phyloP scores from a whole-genome alignment of 352 stramenopile species.

The Globisporangium nagaii region DNA sequence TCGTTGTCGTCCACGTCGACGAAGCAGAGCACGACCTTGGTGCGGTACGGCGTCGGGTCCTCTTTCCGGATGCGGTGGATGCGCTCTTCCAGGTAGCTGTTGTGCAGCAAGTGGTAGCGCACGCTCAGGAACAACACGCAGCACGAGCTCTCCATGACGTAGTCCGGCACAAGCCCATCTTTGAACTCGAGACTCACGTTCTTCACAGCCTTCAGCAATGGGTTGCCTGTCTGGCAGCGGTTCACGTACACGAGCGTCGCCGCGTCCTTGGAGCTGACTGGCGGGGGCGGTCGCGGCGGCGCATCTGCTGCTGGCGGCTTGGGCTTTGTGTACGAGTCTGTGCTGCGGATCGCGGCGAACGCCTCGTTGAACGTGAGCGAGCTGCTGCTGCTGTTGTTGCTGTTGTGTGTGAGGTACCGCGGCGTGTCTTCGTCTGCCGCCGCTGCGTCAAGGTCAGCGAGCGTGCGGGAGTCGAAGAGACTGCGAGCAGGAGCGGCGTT shows the following conservation, averaged over 20 bases:
- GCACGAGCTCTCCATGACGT: slow-evolving; percentile 86
- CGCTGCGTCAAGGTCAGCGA: not conserved
- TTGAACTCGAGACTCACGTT: slow-evolving; percentile 93
- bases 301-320: not conserved
- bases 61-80: slow-evolving; percentile 87
- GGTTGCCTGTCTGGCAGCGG: slow-evolving; percentile 91
- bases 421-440: slow-evolving; percentile 9
- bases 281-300: slow-evolving; percentile 1
- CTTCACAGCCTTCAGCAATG: slow-evolving; percentile 87
- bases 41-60: slow-evolving; percentile 66
- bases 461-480: slow-evolving; percentile 39
- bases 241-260: slow-evolving; percentile 66
- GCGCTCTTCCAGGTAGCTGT: slow-evolving; percentile 88
- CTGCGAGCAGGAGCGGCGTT: slow-evolving; percentile 17
- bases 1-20: slow-evolving; percentile 96
- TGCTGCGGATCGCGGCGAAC: slow-evolving; percentile 53
- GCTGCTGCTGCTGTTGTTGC: slow-evolving; percentile 5
- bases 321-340: slow-evolving; percentile 43
- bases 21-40: slow-evolving; percentile 91
- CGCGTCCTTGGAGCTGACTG: slow-evolving; percentile 24
- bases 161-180: slow-evolving; percentile 91
- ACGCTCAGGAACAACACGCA: slow-evolving; percentile 92
- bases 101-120: slow-evolving; percentile 86
- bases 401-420: slow-evolving; percentile 34
- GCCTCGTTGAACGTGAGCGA: slow-evolving; percentile 45